A percentile compares a stretch with the other conserved stretches of the same genome.
phyloP scores from a whole-genome alignment of 257 asterid genomes.

The Solanum arcanum region DNA sequence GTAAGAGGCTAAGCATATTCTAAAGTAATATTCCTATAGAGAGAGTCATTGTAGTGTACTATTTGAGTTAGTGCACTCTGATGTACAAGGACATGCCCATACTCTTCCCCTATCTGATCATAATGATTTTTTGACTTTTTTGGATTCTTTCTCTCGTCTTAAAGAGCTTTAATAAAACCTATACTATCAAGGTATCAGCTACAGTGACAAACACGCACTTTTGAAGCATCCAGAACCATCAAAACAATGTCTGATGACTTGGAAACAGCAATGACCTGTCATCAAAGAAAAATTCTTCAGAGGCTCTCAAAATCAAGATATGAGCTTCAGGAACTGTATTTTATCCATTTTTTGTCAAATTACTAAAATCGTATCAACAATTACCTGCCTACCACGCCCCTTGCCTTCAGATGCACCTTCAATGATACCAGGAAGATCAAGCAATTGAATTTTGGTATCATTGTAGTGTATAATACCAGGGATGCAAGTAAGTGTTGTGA shows the following conservation, averaged over 20 bases:
- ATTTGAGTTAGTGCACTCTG: no score
- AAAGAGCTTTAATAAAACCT: neutral
- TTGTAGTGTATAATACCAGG: slow-evolving; percentile 96
- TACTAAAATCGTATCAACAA: neutral
- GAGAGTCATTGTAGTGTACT: no score
- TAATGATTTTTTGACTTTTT: no score
- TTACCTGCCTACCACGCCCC: slow-evolving; percentile 99
- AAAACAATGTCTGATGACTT: slow-evolving; percentile 92
- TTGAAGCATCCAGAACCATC: slow-evolving; percentile 73
- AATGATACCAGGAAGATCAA: slow-evolving; percentile 98
- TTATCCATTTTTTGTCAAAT: neutral
- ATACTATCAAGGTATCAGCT: neutral
- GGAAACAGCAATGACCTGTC: slow-evolving; percentile 92
- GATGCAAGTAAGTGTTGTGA: slow-evolving; percentile 95
- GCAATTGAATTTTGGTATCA: slow-evolving; percentile 93
- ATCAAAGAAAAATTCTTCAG: slow-evolving; percentile 1
- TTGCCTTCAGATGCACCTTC: slow-evolving; percentile 99
- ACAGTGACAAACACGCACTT: slow-evolving; percentile 27
- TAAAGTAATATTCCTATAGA: no score
- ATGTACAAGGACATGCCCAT: no score
- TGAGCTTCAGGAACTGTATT: neutral
- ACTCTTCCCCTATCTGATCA: no score
- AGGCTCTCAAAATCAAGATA: neutral
- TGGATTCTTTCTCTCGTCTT: no score
- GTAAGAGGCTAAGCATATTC: no score